Conservation (phyloP, 2,329 filamentous ascomycete genomes). For the Neurospora crassa region DNA sequence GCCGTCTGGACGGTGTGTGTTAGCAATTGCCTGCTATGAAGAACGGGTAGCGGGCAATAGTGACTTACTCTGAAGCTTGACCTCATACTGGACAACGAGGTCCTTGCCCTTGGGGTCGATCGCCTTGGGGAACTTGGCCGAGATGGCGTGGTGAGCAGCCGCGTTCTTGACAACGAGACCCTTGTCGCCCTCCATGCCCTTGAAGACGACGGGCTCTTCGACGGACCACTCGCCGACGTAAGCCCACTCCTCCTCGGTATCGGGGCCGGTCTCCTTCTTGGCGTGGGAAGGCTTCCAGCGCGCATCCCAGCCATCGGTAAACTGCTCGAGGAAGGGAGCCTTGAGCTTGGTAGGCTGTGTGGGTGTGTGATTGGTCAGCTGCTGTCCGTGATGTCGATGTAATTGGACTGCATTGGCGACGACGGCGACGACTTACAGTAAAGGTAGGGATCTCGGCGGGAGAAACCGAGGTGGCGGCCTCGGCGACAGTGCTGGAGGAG, state of each 20-base stretch:
- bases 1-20: conserved; percentile 49
- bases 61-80: conserved; percentile 90
- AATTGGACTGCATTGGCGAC: conserved; percentile 3
- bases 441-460: conserved; percentile 65
- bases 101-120: conserved; percentile 97
- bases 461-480: conserved; percentile 43
- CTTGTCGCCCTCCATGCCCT: conserved; percentile 91
- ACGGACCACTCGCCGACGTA: conserved; percentile 96
- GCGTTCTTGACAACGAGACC: conserved; percentile 97
- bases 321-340: conserved; percentile 95
- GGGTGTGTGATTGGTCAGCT: conserved; percentile 8
- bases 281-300: conserved; percentile 93
- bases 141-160: conserved; percentile 97
- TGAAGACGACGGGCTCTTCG: conserved; percentile 83
- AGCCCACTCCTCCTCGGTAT: conserved; percentile 82
- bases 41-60: not conserved
- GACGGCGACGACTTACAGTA: conserved; percentile 55
- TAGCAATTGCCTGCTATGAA: not conserved
- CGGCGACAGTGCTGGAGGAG: conserved; percentile 33
- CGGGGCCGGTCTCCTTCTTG: conserved; percentile 69
- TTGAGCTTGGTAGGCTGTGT: conserved; percentile 82
- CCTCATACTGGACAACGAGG: conserved; percentile 96
- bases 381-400: not conserved
- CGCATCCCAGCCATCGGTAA: conserved; percentile 89
- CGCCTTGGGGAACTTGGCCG: conserved; percentile 93